Conservation (phyloP, 2,329 filamentous ascomycete species). For the Aspergillus pseudoglaucus region DNA sequence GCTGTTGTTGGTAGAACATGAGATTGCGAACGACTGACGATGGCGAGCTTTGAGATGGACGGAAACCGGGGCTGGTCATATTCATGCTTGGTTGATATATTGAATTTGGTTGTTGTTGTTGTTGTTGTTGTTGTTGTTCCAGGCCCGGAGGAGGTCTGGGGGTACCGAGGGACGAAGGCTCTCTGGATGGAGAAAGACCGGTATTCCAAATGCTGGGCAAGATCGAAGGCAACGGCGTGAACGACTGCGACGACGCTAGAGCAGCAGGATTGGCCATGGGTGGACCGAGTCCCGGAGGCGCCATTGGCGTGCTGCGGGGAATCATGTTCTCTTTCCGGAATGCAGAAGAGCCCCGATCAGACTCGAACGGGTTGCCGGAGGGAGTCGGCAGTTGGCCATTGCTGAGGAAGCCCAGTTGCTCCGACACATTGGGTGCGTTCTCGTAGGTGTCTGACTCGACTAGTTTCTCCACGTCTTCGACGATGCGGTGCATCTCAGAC, state of each 20-base stretch:
- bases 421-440: slow-evolving; percentile 20
- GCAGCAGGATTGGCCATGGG: slow-evolving; percentile 15
- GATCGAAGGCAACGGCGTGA: slow-evolving; percentile 23
- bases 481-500: slow-evolving; percentile 36
- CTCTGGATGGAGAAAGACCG: slow-evolving; percentile 39
- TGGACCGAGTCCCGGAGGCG: slow-evolving; percentile 28
- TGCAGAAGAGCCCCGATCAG: slow-evolving; percentile 10
- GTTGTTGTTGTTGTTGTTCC: slow-evolving; percentile 21
- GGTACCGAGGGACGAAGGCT: slow-evolving; percentile 21
- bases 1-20: slow-evolving; percentile 19
- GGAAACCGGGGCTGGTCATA: slow-evolving; percentile 10
- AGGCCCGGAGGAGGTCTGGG: slow-evolving; percentile 36
- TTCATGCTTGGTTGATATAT: slow-evolving; percentile 7
- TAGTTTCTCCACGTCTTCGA: slow-evolving; percentile 33
- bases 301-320: slow-evolving; percentile 22
- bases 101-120: slow-evolving; percentile 16
- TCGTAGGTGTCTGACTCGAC: slow-evolving; percentile 37
- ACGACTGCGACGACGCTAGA: slow-evolving; percentile 25
- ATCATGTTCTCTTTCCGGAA: slow-evolving; percentile 18
- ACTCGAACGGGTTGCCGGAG: slow-evolving; percentile 17
- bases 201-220: slow-evolving; percentile 43
- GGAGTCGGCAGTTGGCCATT: slow-evolving; percentile 17
- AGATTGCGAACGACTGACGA: slow-evolving; percentile 15
- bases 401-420: slow-evolving; percentile 22
- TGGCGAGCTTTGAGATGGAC: slow-evolving; percentile 19